These are phyloP conservation scores for Hypoxylon intermedium DNA, from an alignment of 495 filamentous ascomycete species.

Conservation along the genomic window DNA sequence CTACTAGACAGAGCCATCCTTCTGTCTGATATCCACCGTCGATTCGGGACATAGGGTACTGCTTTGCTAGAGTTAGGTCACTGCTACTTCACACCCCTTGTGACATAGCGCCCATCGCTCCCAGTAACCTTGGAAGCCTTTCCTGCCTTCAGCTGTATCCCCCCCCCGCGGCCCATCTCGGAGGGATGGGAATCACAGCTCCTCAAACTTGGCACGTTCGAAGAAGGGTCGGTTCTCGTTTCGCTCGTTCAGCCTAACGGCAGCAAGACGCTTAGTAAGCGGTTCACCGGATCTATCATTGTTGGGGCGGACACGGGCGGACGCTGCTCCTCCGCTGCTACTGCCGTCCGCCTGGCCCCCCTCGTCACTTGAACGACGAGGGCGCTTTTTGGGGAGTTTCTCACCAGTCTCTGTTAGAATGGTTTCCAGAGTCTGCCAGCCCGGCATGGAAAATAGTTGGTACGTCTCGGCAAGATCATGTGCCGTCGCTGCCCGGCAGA, in stretches of 20 bases:
- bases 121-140: too few relatives aligned
- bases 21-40: background rate
- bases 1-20: background rate
- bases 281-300: slow-evolving; percentile 63
- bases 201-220: slow-evolving; percentile 36
- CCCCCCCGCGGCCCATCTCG: too few relatives aligned
- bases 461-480: slow-evolving; percentile 79
- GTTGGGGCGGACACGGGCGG: slow-evolving; percentile 33
- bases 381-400: slow-evolving; percentile 78
- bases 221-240: slow-evolving; percentile 25
- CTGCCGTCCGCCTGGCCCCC: slow-evolving; percentile 45
- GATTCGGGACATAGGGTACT: too few relatives aligned
- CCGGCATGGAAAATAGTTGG: slow-evolving; percentile 80
- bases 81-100: too few relatives aligned
- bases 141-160: too few relatives aligned
- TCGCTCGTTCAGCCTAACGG: slow-evolving; percentile 82
- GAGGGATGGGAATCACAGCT: slow-evolving; percentile 15
- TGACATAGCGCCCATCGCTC: too few relatives aligned
- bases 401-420: slow-evolving; percentile 97
- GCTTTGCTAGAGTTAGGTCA: too few relatives aligned
- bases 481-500: slow-evolving; percentile 80
- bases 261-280: slow-evolving; percentile 98
- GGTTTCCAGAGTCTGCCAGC: slow-evolving; percentile 91
- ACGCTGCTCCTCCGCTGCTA: slow-evolving; percentile 1
- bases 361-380: slow-evolving; percentile 57